Conservation (phyloP, 2,329 filamentous ascomycete genomes). For the Diaporthe destruens region DNA sequence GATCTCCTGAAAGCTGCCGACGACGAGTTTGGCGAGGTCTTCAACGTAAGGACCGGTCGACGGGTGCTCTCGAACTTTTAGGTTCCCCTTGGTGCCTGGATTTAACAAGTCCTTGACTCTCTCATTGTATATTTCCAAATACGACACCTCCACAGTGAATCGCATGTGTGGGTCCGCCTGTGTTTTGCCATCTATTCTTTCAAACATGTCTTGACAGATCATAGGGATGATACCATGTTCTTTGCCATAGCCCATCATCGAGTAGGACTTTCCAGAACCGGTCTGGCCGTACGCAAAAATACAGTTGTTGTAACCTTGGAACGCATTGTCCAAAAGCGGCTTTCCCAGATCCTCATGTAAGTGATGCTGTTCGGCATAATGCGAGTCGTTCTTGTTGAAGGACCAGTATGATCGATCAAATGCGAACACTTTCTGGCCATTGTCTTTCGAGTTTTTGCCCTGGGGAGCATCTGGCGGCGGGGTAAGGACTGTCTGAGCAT, state of each 20-base stretch:
- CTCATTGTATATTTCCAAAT: constrained; percentile 99
- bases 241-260: constrained; percentile 99
- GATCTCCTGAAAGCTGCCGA: constrained; percentile 93
- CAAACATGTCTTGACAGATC: constrained; percentile 98
- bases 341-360: constrained; percentile 89
- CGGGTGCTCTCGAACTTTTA: constrained; percentile 97
- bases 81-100: constrained; percentile 92
- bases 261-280: constrained; percentile 98
- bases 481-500: constrained; percentile 86
- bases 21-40: constrained; percentile 94
- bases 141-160: constrained; percentile 97
- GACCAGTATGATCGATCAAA: constrained; percentile 99
- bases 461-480: constrained; percentile 74
- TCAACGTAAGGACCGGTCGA: constrained; percentile 98
- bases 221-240: constrained; percentile 95
- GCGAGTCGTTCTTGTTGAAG: constrained; percentile 83
- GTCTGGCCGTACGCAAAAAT: constrained; percentile 99
- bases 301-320: constrained; percentile 99
- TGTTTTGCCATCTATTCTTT: constrained; percentile 79
- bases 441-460: constrained; percentile 77
- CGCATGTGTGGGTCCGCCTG: constrained; percentile 77
- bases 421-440: constrained; percentile 86
- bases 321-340: constrained; percentile 96
- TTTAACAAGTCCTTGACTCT: constrained; percentile 95
- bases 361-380: constrained; percentile 91